Base-by-base conservation (phyloP, 768 basidiomycete species). In the Botryobasidium botryosum region DNA sequence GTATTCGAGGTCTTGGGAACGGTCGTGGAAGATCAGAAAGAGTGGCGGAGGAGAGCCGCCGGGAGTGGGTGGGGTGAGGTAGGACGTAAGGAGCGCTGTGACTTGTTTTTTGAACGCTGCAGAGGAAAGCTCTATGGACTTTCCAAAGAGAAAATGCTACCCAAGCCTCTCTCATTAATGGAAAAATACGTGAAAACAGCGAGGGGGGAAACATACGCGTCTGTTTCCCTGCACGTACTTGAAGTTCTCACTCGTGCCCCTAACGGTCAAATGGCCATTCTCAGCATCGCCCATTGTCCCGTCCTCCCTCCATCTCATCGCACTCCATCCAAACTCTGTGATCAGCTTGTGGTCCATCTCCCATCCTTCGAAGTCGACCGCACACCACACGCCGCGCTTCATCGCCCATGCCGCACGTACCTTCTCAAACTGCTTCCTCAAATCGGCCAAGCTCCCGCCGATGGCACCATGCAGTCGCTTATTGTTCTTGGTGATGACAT, bases 281-380 rank as follows among this genome's bases (percentile, higher is more conserved):
- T 64, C 65, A n/a, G n/a, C n/a, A 33, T 63, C 12, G 20, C 13
- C 28, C 38, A 31, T 15, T 10, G 17, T 35, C 3, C 68, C 74
- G 21, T 68, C 62, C 40, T 71, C 62, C n/a, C n/a, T n/a, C 74
- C 77, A 84, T 6, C 61, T 64, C 25, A 77, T 52, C 6, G 64
- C 55, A 52, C 74, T 73, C 69, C 74, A 87, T n/a, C 87, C 87
- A 52, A 84, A 79, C 57, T 91, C 87, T 21, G 81, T 85, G 50
- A 87, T 64, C 18, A 77, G 50, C 1, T 62, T 70, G 53, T 84
- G 79, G 35, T 84, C 80, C 33, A 60, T 59, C 55, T 90, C 86
- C 83, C 83, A 88, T 15, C 70, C 72, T 60, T 88, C 86, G 50
- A 88, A 77, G 57, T 88, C 86, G 41, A 87, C 59, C 13, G 83